Evolutionary conservation across 306 rosid genomes (phyloP).

Genomic region (Cyamopsis tetragonoloba): DNA sequence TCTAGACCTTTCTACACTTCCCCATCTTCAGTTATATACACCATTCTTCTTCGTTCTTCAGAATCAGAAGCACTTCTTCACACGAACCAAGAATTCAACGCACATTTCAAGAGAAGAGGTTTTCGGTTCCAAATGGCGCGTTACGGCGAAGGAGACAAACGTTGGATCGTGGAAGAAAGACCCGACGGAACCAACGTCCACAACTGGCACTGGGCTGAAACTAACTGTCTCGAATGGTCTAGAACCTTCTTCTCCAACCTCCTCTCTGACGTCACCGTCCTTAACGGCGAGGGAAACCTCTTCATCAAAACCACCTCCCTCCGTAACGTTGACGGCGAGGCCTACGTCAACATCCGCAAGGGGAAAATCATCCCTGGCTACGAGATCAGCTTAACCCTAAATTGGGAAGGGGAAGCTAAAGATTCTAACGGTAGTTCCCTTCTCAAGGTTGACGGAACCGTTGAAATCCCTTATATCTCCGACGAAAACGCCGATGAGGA

Average conservation of each 20-base stretch:
- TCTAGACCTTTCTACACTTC: too few species aligned
- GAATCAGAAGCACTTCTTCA: too few species aligned
- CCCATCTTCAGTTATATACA: too few species aligned
- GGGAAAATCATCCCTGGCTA: conserved; percentile 94
- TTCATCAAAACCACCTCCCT: conserved; percentile 51
- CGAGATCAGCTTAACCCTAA: conserved; percentile 57
- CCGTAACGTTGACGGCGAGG: conserved; percentile 74
- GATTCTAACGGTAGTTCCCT: conserved; percentile 52
- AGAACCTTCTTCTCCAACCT: conserved; percentile 56
- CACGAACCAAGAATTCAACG: too few species aligned
- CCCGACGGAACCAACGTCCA: conserved; percentile 94
- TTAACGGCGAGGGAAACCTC: conserved; percentile 65
- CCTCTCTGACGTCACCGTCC: conserved; percentile 54
- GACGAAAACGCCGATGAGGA: conserved; percentile 98
- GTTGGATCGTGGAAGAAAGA: conserved; percentile 96
- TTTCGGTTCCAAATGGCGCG: conserved; percentile 9
- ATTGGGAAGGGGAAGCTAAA: conserved; percentile 88
- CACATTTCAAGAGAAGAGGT: too few species aligned
- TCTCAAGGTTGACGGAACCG: conserved; percentile 69
- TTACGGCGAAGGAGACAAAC: conserved; percentile 91
- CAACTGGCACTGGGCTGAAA: conserved; percentile 99
- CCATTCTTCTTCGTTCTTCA: too few species aligned
- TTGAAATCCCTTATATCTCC: conserved; percentile 82
- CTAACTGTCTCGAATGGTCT: conserved; percentile 88
- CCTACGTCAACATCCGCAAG: conserved; percentile 85